Base-by-base conservation (phyloP, 129 eudicot genomes). In the Saposhnikovia divaricata region DNA sequence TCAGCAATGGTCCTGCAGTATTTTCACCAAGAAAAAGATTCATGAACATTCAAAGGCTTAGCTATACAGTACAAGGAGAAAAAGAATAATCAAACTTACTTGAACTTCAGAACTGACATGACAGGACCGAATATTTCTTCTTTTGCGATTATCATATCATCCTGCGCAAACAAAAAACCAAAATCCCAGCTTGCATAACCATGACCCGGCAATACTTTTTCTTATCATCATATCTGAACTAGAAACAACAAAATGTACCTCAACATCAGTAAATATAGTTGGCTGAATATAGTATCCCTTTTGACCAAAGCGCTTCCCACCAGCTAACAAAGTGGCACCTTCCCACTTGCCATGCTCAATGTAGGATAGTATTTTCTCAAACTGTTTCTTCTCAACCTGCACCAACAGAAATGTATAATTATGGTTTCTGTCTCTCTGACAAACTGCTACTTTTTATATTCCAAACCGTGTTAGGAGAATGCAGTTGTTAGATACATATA, bases 41-140 rank as follows among this genome's bases (percentile, higher is more conserved):
- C 38, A 16, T 28, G 28, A 65, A 3, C 18, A 27, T 65, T 65
- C 2, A 13, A 12, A 10, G 16, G 71, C 39, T 65, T 25, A 65
- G 21, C 72, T 28, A 46, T 46, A 46, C 50, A 46, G 15, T 46
- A 46, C 15, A 46, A 46, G 50, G 15, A 46, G 4, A 46, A 46
- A 44, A 9, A 44, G 47, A 44, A 11, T 0, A 46, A 46, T 11
- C 50, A 71, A 13, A 74, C 97, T 86, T 87, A 92, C 98, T 88
- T 93, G 90, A 93, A 93, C 85, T 91, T 91, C 82, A 93, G 80
- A 59, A 93, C 78, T 51, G 89, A 85, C 84, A 91, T 88, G 47
- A 93, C 97, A 16, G 98, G 98, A 19, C 98, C 98, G 28, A 93
- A 93, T 66, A 91, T 93, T 80, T 93, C 98, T 19, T 93, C 96